These are phyloP conservation scores for Liriodendron chinense DNA, from an alignment of 164 flowering plant genomes.

Conservation along the genomic window DNA sequence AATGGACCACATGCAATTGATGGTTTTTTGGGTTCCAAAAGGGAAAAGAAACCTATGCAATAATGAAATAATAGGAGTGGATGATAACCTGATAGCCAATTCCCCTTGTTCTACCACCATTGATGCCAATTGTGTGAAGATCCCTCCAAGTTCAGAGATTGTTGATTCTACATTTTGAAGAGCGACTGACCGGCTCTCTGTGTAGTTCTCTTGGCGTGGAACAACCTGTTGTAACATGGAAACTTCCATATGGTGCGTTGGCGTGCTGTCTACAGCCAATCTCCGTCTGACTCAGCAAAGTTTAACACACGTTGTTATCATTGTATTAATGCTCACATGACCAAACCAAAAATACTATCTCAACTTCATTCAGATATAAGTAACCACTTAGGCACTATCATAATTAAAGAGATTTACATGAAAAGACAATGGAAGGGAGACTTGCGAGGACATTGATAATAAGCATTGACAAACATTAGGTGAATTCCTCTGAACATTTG, in stretches of 20 bases:
- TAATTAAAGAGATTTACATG: not conserved
- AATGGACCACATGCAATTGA: not conserved
- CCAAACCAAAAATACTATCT: not conserved
- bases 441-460: too few relatives aligned
- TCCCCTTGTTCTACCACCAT: constrained; percentile 95
- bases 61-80: not conserved
- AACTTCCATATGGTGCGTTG: constrained; percentile 65
- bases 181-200: constrained; percentile 60
- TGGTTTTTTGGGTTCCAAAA: not conserved
- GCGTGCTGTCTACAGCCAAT: constrained; percentile 52
- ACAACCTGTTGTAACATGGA: constrained; percentile 83
- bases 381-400: not conserved
- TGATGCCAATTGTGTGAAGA: constrained; percentile 80
- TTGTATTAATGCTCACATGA: not conserved
- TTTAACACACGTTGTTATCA: not conserved
- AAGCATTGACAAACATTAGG: not conserved
- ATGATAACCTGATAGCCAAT: constrained; percentile 71
- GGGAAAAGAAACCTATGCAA: not conserved
- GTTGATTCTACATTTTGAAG: constrained; percentile 92
- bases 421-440: not conserved
- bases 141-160: constrained; percentile 81
- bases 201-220: constrained; percentile 61
- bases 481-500: not conserved
- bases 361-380: too few relatives aligned
- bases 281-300: constrained; percentile 54